Evolutionary conservation across 106 monocot genomes (phyloP), one percentile per base, ranked within the genome.

Genomic region (Chionographis japonica): DNA sequence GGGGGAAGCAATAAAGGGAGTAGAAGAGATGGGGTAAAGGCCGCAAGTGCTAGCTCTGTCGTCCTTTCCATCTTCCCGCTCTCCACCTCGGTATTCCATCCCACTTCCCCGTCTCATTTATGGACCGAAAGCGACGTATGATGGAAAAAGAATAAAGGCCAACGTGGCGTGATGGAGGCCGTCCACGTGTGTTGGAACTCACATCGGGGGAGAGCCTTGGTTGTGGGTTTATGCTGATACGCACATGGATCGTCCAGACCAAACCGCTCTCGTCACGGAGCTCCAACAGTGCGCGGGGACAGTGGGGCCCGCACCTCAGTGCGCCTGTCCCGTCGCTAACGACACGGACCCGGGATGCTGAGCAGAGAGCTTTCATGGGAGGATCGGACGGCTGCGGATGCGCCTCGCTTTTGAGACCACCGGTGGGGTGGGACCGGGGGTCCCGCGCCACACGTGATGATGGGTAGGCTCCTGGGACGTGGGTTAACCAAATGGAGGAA

Each of bases 111-210:
- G 8, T 4, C 11, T 40, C 50, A 58, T 67, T 74, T 38, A 74
- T 52, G 66, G 27, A 58, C 58, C 51, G 65, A 74, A 65, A 74
- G 57, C 49, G 74, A 74, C 74, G 43, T 54, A 46, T 67, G 74
- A 74, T 59, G 43, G 51, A 16, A 18, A 40, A 17, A 18, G 52
- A 12, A 12, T 2, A 2, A 13, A 59, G 10, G 6, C 6, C 3
- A 27, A 66, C 66, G 66, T 53, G 66, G 66, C 27, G 17, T n/a
- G 2, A 18, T 35, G 27, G 9, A 2, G 52, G 5, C 66, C 66
- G 66, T 66, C 27, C 27, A 2, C 4, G 46, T 66, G 13, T 8
- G 6, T 16, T 40, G 27, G 20, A 14, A 52, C 8, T 52, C 51
- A 52, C 13, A 8, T 52, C 11, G 37, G 5, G 58, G 35, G 41